A percentile compares a stretch with the other conserved stretches of the same genome.
Conservation (phyloP, 2,329 filamentous ascomycete genomes). For the Fusarium nisikadoi region DNA sequence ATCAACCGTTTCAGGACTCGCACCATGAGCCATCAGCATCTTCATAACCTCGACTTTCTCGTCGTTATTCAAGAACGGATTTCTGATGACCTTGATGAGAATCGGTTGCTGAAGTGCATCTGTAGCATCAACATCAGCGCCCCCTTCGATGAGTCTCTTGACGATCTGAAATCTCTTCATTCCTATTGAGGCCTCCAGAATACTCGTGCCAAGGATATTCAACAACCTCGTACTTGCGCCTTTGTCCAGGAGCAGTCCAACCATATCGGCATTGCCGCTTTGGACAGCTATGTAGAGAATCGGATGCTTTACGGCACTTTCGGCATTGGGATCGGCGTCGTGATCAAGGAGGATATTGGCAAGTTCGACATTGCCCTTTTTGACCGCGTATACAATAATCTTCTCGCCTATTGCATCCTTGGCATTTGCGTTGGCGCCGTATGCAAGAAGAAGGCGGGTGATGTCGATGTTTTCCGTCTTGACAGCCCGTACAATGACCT, state of each 20-base stretch:
- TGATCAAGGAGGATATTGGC: background rate
- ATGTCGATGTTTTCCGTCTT: background rate
- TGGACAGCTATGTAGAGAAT: background rate
- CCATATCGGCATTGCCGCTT: background rate
- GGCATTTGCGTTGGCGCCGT: background rate
- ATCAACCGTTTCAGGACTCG: background rate
- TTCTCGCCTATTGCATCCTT: background rate
- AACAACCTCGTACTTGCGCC: background rate
- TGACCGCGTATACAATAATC: background rate
- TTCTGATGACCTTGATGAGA: slow-evolving; percentile 6
- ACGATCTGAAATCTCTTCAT: background rate
- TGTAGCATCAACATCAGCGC: background rate
- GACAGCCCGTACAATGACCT: background rate
- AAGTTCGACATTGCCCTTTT: background rate
- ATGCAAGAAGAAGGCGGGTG: background rate
- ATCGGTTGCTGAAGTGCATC: background rate
- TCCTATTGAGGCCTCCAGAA: background rate
- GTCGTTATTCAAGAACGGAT: background rate
- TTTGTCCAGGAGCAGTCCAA: background rate
- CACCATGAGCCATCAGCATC: background rate
- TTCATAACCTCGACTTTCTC: slow-evolving; percentile 1
- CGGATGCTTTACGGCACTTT: background rate
- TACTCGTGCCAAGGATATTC: background rate
- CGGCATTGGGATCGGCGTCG: background rate
- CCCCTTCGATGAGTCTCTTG: background rate